Base-by-base conservation (phyloP, 176 grass and related monocot species). In the Oryza nivara region DNA sequence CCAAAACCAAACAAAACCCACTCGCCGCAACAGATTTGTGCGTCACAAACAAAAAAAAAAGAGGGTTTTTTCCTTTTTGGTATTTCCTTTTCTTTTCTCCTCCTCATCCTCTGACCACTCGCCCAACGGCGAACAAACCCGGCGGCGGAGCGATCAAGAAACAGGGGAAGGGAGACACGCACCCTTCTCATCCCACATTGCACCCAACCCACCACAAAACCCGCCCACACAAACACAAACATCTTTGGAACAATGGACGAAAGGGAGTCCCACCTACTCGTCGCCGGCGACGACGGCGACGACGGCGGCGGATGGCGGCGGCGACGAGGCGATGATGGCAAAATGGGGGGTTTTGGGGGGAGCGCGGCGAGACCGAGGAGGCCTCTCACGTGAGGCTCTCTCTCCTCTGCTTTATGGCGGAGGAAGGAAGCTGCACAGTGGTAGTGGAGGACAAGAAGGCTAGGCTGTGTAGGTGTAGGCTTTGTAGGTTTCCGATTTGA, bases 101-200 rank as follows among this genome's bases (percentile, higher is more conserved):
- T 38, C 36, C 36, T 38, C 36, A 4, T 38, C 36, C 45, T 44
- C 0, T 6, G 20, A 15, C 7, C 45, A 22, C 14, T 15, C 65
- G 28, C 11, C 4, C 28, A 67, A 26, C 49, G 51, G 4, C 38
- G 38, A 54, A 54, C 19, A 38, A 38, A 70, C 25, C 19, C 68
- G 17, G 17, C 20, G 15, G 36, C 30, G 65, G 5, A 2, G 20
- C 72, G 64, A 14, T 19, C 76, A 38, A 48, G 58, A 20, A 52
- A 36, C 68, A 86, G 76, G 78, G 67, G 75, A 85, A 7, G 25
- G 25, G 45, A 56, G 15, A 17, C 52, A 56, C 16, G 51, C 51
- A 54, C 51, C 51, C 6, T 6, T 6, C 20, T 15, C 16, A 54
- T 40, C 38, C 40, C 16, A 56, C 52, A 48, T 41, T 41, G 40